Percentiles rank a stretch among this genome's conserved stretches.
phyloP scores from a whole-genome alignment of 345 rosid genomes.

The Theobroma cacao region DNA sequence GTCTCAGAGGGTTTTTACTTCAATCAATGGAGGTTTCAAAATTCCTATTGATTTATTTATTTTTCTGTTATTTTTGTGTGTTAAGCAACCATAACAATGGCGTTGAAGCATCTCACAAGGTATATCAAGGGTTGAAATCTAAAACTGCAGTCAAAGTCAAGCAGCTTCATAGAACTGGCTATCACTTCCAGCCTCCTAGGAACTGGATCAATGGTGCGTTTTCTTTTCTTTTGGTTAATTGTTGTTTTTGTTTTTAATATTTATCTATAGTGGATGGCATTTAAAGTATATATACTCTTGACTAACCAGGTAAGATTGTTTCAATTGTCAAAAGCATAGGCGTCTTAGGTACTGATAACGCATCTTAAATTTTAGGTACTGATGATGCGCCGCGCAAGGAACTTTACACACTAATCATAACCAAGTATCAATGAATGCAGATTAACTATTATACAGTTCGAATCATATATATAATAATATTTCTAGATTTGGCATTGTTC shows the following conservation, averaged over 20 bases:
- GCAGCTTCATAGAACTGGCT: conserved; percentile 52
- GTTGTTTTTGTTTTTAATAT: background rate
- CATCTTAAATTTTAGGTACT: too few species aligned
- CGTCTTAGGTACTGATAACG: too few species aligned
- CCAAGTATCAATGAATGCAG: too few species aligned
- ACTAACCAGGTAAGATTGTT: too few species aligned
- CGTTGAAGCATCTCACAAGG: conserved; percentile 47
- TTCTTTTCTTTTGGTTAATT: background rate
- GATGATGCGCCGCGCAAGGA: too few species aligned
- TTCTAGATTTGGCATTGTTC: too few species aligned
- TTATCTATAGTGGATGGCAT: too few species aligned
- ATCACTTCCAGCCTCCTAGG: conserved; percentile 80
- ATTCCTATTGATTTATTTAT: background rate
- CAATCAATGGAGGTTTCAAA: background rate
- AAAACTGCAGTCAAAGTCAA: conserved; percentile 25
- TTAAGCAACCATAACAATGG: background rate
- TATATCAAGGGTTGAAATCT: conserved; percentile 42
- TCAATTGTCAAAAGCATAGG: too few species aligned
- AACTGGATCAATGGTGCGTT: conserved; percentile 84
- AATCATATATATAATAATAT: too few species aligned
- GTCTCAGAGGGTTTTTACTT: background rate
- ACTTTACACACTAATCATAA: too few species aligned
- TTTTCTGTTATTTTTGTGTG: background rate
- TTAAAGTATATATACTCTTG: too few species aligned
- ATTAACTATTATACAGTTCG: too few species aligned